These are phyloP conservation scores for Candida boidinii DNA, from an alignment of 805 yeast species.

Conservation along the genomic window DNA sequence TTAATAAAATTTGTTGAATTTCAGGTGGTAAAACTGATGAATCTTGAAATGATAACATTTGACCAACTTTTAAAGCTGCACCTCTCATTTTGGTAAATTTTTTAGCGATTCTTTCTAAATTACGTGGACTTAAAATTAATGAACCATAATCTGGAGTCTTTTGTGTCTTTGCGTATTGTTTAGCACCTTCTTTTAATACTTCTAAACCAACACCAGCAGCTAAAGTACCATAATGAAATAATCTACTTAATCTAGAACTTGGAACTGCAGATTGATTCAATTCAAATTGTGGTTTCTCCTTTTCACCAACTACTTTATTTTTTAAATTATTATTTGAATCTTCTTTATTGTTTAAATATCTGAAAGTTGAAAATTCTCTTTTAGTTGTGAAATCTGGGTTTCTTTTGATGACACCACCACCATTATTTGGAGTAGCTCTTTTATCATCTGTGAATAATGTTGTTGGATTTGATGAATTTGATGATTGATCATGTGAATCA, in stretches of 20 bases:
- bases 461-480: not conserved
- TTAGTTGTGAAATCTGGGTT: constrained; percentile 9
- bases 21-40: constrained; percentile 76
- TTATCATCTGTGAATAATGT: constrained; percentile 8
- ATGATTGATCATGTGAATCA: not conserved
- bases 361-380: constrained; percentile 13
- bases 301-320: constrained; percentile 18
- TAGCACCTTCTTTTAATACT: constrained; percentile 69
- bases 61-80: constrained; percentile 98
- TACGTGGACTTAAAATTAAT: constrained; percentile 67
- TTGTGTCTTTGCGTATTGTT: constrained; percentile 47
- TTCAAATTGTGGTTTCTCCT: constrained; percentile 32
- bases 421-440: constrained; percentile 14
- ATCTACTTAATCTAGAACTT: constrained; percentile 73
- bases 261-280: constrained; percentile 72
- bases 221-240: constrained; percentile 85
- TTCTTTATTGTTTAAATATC: not conserved
- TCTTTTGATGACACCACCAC: no score
- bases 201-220: constrained; percentile 90
- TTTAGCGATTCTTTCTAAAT: constrained; percentile 80
- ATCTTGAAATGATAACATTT: constrained; percentile 92
- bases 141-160: constrained; percentile 41
- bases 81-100: constrained; percentile 94
- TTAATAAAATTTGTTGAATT: constrained; percentile 66
- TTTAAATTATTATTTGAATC: not conserved